These are phyloP conservation scores for Pharus latifolius DNA, from an alignment of 176 grass and related monocot species.

Conservation along the genomic window DNA sequence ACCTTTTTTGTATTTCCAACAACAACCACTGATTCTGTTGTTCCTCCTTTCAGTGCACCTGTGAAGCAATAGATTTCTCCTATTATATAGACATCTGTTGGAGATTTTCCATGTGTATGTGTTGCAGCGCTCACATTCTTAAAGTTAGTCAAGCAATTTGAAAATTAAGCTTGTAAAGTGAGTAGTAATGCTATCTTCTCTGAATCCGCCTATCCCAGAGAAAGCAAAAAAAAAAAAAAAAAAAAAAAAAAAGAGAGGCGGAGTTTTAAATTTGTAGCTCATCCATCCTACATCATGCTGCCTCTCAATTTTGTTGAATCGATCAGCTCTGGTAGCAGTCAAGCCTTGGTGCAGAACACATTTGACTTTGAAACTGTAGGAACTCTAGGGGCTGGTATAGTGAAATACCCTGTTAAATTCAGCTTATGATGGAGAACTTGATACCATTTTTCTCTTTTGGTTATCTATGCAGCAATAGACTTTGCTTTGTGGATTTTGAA, in stretches of 20 bases:
- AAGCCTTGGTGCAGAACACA: neutral
- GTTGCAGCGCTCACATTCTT: neutral
- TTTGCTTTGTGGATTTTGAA: neutral
- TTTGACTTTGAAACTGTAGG: neutral
- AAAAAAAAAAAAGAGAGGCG: too few species aligned
- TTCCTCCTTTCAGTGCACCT: neutral
- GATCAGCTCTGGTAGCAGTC: neutral
- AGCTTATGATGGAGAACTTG: neutral
- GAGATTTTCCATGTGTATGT: neutral
- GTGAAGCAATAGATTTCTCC: neutral
- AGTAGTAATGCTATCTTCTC: neutral
- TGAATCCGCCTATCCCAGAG: neutral
- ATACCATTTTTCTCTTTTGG: neutral
- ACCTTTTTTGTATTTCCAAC: too few species aligned
- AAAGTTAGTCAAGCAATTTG: neutral
- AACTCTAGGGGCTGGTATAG: neutral
- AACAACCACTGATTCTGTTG: neutral
- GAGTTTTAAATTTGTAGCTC: neutral
- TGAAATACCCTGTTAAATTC: neutral
- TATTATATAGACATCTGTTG: neutral
- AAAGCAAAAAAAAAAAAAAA: too few species aligned
- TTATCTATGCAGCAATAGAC: neutral
- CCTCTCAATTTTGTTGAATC: neutral
- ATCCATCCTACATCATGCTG: neutral
- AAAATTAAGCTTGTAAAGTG: too few species aligned